These are phyloP conservation scores for Liquidambar formosana DNA, from an alignment of 164 flowering plant genomes.

Conservation along the genomic window DNA sequence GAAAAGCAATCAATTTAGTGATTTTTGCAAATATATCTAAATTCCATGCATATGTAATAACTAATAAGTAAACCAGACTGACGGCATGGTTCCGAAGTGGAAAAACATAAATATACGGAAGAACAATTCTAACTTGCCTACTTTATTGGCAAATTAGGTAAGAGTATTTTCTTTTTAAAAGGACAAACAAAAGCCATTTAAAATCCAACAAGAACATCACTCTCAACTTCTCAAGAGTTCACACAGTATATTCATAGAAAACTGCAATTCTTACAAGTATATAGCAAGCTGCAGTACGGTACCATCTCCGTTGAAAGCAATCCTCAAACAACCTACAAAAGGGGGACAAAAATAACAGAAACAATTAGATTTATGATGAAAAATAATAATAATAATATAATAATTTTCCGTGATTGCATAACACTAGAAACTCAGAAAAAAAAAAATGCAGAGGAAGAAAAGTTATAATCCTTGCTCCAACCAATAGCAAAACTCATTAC, in stretches of 20 bases:
- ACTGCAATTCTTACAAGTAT: slow-evolving; percentile 68
- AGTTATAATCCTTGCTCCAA: background rate
- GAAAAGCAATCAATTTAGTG: too few species aligned
- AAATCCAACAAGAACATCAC: background rate
- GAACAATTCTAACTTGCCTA: background rate
- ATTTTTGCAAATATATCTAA: background rate
- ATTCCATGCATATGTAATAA: background rate
- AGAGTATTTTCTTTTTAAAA: background rate
- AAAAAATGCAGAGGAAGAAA: background rate
- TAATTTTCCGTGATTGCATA: too few species aligned
- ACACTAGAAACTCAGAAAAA: background rate
- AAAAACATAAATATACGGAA: background rate
- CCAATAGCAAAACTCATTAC: too few species aligned
- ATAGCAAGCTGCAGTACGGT: slow-evolving; percentile 96
- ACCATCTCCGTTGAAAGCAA: slow-evolving; percentile 96
- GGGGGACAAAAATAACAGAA: background rate
- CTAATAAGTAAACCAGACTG: too few species aligned
- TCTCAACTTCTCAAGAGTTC: background rate
- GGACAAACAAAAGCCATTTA: background rate
- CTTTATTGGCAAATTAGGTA: background rate
- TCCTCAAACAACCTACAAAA: slow-evolving; percentile 87
- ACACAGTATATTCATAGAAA: background rate
- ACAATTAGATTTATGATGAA: background rate
- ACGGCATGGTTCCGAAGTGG: too few species aligned
- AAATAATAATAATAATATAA: background rate